These are phyloP conservation scores for Tagetes erecta DNA, from an alignment of 129 eudicot species.

Conservation along the genomic window DNA sequence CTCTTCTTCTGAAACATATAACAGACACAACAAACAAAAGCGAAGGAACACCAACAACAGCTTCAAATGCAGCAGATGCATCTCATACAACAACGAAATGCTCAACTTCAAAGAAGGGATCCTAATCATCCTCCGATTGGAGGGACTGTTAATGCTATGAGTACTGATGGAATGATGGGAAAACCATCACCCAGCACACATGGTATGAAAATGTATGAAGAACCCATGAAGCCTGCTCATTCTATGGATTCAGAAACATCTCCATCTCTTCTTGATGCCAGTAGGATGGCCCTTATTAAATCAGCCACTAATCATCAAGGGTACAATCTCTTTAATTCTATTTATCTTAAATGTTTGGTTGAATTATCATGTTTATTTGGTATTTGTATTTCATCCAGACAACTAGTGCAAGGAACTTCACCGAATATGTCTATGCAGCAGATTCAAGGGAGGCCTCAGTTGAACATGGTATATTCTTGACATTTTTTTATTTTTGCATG, in stretches of 20 bases:
- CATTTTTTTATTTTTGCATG: neutral
- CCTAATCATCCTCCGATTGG: constrained; percentile 88
- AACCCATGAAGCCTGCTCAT: constrained; percentile 77
- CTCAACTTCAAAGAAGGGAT: constrained; percentile 89
- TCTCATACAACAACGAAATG: constrained; percentile 87
- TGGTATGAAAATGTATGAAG: constrained; percentile 82
- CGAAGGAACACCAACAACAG: constrained; percentile 95
- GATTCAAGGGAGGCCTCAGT: constrained; percentile 82
- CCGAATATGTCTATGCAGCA: constrained; percentile 87
- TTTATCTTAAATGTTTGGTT: constrained; percentile 13
- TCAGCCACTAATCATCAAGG: constrained; percentile 89
- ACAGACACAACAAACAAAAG: constrained; percentile 90
- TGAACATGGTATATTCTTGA: constrained; percentile 52
- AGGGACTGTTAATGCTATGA: constrained; percentile 62
- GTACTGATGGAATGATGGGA: constrained; percentile 76
- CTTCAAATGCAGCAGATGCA: constrained; percentile 96
- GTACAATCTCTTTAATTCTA: constrained; percentile 39
- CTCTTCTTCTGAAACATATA: constrained; percentile 4
- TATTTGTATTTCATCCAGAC: constrained; percentile 65
- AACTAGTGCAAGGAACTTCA: constrained; percentile 82
- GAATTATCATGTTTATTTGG: constrained; percentile 27
- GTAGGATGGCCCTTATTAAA: constrained; percentile 86
- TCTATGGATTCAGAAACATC: constrained; percentile 78
- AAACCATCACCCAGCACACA: constrained; percentile 80
- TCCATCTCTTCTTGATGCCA: constrained; percentile 81